phyloP scores from a whole-genome alignment of 2,329 filamentous ascomycete species.

The Diaporthe destruens region DNA sequence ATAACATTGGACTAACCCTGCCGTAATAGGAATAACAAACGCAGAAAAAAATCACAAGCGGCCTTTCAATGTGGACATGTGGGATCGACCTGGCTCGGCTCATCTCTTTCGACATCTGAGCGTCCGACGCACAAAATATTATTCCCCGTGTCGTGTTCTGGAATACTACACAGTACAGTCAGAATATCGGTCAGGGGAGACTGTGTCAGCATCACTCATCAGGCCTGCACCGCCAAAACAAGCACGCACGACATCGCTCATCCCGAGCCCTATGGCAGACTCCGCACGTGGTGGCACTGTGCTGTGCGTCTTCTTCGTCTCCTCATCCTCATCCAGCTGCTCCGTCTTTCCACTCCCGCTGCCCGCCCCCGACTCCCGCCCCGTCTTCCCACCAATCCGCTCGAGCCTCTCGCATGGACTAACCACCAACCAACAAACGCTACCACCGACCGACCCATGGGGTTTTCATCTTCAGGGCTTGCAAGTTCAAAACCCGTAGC shows the following conservation, averaged over 20 bases:
- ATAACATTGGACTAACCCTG: not conserved
- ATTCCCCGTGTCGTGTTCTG: not conserved
- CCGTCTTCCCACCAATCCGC: conserved; percentile 16
- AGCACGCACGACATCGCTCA: conserved; percentile 1
- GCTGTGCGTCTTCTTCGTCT: not conserved
- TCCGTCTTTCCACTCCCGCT: not conserved
- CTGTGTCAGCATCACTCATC: conserved; percentile 4
- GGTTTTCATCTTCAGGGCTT: not conserved
- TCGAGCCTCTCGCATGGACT: not conserved
- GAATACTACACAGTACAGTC: not conserved
- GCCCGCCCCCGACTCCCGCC: conserved; percentile 22
- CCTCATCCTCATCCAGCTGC: no score
- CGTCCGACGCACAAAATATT: not conserved
- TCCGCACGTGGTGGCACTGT: conserved; percentile 7
- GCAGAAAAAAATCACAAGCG: not conserved
- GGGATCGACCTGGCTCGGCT: conserved; percentile 14
- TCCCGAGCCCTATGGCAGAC: conserved; percentile 15
- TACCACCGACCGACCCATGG: not conserved
- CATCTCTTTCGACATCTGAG: conserved; percentile 5
- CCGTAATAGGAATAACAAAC: not conserved
- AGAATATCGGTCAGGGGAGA: conserved; percentile 5
- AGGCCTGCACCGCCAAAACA: not conserved
- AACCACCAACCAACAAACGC: conserved; percentile 27
- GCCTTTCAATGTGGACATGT: not conserved
- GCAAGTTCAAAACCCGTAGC: conserved; percentile 18